phyloP scores from a whole-genome alignment of 768 basidiomycete genomes.

The Bullera alba region DNA sequence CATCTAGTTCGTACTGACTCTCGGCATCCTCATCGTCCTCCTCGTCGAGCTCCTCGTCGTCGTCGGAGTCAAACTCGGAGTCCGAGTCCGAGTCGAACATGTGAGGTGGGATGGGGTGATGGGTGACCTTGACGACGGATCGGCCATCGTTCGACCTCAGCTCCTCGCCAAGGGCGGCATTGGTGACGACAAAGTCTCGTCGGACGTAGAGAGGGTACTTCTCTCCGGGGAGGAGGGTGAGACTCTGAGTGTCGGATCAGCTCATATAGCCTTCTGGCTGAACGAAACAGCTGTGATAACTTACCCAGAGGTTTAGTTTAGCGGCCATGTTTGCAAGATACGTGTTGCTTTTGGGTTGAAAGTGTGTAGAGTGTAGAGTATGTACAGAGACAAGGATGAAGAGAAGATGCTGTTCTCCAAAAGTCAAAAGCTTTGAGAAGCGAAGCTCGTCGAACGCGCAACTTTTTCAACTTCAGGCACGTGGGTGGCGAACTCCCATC shows the following conservation, averaged over 20 bases:
- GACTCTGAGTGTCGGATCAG: constrained; percentile 15
- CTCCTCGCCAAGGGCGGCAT: constrained; percentile 69
- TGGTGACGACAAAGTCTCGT: constrained; percentile 70
- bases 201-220: constrained; percentile 56
- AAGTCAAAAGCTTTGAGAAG: too few species aligned
- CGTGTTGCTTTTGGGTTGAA: background rate
- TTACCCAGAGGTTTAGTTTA: constrained; percentile 37
- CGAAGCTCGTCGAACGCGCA: too few species aligned
- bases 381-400: constrained; percentile 1
- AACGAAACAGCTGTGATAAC: constrained; percentile 1
- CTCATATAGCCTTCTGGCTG: too few species aligned
- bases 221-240: constrained; percentile 45
- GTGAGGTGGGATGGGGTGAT: constrained; percentile 38
- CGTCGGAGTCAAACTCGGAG: constrained; percentile 44
- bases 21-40: constrained; percentile 24
- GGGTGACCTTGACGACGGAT: constrained; percentile 47
- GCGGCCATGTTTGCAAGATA: constrained; percentile 23
- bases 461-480: too few species aligned
- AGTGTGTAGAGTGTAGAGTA: constrained; percentile 1
- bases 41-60: constrained; percentile 16
- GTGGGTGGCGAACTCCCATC: too few species aligned
- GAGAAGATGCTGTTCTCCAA: background rate
- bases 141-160: constrained; percentile 54
- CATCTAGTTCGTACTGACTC: constrained; percentile 42
- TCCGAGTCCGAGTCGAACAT: constrained; percentile 32